phyloP scores from a whole-genome alignment of 805 yeast genomes.

The Candida rishiriensis region DNA sequence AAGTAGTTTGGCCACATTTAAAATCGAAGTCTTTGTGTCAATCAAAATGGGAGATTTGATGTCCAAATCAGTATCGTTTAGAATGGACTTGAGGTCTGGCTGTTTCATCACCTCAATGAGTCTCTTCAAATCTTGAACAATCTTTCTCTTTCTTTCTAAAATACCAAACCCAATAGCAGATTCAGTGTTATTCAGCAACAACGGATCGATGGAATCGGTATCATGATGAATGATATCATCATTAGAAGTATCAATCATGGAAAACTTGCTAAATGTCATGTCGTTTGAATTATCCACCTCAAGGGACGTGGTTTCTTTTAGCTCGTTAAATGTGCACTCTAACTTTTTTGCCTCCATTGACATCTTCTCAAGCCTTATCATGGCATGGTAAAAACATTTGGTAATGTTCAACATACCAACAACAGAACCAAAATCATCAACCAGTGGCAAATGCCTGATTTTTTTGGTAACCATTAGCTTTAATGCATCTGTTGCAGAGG shows the following conservation, averaged over 20 bases:
- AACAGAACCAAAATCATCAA: constrained; percentile 31
- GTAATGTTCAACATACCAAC: constrained; percentile 44
- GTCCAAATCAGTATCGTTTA: constrained; percentile 22
- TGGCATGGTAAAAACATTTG: constrained; percentile 43
- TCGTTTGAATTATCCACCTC: constrained; percentile 8
- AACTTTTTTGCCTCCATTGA: constrained; percentile 33
- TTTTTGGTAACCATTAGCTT: constrained; percentile 37
- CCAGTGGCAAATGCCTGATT: constrained; percentile 40
- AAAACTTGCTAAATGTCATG: constrained; percentile 17
- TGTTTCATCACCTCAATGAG: constrained; percentile 37
- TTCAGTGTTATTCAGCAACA: constrained; percentile 13
- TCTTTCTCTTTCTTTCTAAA: constrained; percentile 22
- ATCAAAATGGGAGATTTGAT: constrained; percentile 31
- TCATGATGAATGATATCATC: constrained; percentile 3
- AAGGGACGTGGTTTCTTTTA: constrained; percentile 17
- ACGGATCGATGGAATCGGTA: constrained; percentile 13
- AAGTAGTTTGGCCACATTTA: constrained; percentile 37
- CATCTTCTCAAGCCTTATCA: constrained; percentile 38
- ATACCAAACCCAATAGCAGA: constrained; percentile 24
- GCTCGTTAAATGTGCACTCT: constrained; percentile 27
- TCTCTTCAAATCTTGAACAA: constrained; percentile 31
- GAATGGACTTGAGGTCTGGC: constrained; percentile 33
- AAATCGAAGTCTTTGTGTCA: constrained; percentile 34
- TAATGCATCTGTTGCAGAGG: constrained; percentile 39
- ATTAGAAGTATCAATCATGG: constrained; percentile 11